Conservation (phyloP, 2,329 filamentous ascomycete species). For the Ascochyta rabiei region DNA sequence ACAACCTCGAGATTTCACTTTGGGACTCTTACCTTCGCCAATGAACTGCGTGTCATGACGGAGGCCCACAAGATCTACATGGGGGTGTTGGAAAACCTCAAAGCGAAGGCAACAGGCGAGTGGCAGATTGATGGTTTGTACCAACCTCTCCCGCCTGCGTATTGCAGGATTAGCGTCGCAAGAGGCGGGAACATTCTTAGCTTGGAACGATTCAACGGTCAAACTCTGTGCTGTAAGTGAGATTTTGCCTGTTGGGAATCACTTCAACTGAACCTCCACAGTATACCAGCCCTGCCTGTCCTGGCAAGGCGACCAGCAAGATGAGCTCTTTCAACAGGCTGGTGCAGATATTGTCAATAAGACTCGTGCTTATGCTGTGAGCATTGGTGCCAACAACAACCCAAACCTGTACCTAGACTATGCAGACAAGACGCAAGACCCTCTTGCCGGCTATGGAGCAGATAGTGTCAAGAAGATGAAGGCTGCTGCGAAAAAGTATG, state of each 20-base stretch:
- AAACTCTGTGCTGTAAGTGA: constrained; percentile 25
- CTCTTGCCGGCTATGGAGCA: constrained; percentile 28
- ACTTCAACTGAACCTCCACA: background rate
- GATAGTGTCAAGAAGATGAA: constrained; percentile 30
- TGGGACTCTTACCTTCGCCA: constrained; percentile 39
- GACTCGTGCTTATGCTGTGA: constrained; percentile 24
- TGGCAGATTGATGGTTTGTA: constrained; percentile 44
- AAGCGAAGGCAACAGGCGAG: constrained; percentile 35
- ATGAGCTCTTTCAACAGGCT: constrained; percentile 25
- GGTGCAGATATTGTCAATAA: constrained; percentile 23
- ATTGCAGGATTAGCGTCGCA: constrained; percentile 40
- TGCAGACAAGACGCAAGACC: constrained; percentile 30
- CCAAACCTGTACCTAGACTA: constrained; percentile 45
- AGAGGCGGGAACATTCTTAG: constrained; percentile 52
- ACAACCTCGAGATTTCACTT: constrained; percentile 29
- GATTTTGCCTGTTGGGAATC: accelerated
- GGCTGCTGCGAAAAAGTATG: constrained; percentile 28
- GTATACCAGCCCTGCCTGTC: constrained; percentile 31
- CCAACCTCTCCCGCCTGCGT: constrained; percentile 50
- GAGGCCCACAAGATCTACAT: constrained; percentile 50
- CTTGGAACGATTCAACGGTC: constrained; percentile 32
- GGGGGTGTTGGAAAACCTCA: constrained; percentile 45
- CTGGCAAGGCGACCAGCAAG: constrained; percentile 30
- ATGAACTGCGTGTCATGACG: constrained; percentile 44
- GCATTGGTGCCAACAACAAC: constrained; percentile 28